A percentile compares a stretch with the other conserved stretches of the same genome.
These are phyloP conservation scores for Quercus tomentella DNA, from an alignment of 331 rosid species.

Conservation along the genomic window DNA sequence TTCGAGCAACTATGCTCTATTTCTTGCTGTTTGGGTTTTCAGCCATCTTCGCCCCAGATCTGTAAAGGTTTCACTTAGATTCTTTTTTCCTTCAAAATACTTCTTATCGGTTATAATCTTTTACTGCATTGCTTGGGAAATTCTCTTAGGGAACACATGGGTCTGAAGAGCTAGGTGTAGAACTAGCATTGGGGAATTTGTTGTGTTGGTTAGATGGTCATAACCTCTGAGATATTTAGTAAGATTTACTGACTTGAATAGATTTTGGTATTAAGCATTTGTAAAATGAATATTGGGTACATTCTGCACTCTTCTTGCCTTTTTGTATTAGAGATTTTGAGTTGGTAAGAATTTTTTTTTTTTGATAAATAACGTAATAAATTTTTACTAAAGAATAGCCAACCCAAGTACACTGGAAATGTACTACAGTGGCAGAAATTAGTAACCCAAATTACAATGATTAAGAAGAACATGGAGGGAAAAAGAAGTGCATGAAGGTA, in stretches of 20 bases:
- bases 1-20: constrained; percentile 23
- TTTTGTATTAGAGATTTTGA: not conserved
- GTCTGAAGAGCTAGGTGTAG: constrained; percentile 21
- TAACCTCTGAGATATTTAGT: not conserved
- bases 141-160: constrained; percentile 14
- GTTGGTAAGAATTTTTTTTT: not conserved
- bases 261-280: not conserved
- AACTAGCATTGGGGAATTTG: not conserved
- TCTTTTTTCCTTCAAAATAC: not conserved
- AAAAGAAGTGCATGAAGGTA: too few species aligned
- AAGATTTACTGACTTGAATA: not conserved
- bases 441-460: too few species aligned
- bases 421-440: too few species aligned
- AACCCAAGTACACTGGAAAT: too few species aligned
- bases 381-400: too few species aligned
- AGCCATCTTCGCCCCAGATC: constrained; percentile 20
- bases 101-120: constrained; percentile 3
- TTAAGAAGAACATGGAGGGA: too few species aligned
- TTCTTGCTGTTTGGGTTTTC: constrained; percentile 16
- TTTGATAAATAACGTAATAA: too few species aligned
- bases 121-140: constrained; percentile 15
- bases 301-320: not conserved
- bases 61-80: constrained; percentile 43
- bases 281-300: not conserved
- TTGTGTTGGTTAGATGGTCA: constrained; percentile 3